A percentile compares a stretch with the other conserved stretches of the same genome.
These are phyloP conservation scores for Poa pratensis DNA, from an alignment of 176 grass and related monocot genomes.

Conservation along the genomic window DNA sequence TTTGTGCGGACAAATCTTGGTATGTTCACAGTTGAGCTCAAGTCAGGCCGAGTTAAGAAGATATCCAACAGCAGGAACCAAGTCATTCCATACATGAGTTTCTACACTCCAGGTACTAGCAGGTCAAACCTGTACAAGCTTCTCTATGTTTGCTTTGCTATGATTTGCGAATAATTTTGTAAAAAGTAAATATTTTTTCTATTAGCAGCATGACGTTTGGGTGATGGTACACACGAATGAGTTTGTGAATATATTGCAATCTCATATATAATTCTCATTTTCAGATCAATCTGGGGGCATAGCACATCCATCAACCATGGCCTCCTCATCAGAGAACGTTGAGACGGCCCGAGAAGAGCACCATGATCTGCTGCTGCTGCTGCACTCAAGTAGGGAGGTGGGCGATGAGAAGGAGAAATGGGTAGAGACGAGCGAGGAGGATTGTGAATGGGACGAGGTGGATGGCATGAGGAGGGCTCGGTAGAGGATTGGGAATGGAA, in stretches of 20 bases:
- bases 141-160: neutral
- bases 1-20: neutral
- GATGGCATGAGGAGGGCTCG: neutral
- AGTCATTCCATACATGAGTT: conserved; percentile 4
- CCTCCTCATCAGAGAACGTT: neutral
- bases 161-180: neutral
- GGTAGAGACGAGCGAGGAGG: neutral
- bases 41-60: conserved; percentile 6
- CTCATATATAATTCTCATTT: no score
- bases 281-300: no score
- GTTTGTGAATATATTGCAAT: neutral
- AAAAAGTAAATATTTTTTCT: neutral
- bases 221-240: neutral
- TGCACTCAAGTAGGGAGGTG: neutral
- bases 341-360: neutral
- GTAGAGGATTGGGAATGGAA: conserved; percentile 2
- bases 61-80: neutral
- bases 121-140: neutral
- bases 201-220: neutral
- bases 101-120: conserved; percentile 27
- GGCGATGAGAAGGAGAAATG: conserved; percentile 1
- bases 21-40: conserved; percentile 15
- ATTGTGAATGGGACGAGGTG: neutral
- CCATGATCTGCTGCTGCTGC: neutral
- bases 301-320: no score